Evolutionary conservation across 2,329 filamentous ascomycete species (phyloP).

Genomic region (Emericellopsis cladophorae): DNA sequence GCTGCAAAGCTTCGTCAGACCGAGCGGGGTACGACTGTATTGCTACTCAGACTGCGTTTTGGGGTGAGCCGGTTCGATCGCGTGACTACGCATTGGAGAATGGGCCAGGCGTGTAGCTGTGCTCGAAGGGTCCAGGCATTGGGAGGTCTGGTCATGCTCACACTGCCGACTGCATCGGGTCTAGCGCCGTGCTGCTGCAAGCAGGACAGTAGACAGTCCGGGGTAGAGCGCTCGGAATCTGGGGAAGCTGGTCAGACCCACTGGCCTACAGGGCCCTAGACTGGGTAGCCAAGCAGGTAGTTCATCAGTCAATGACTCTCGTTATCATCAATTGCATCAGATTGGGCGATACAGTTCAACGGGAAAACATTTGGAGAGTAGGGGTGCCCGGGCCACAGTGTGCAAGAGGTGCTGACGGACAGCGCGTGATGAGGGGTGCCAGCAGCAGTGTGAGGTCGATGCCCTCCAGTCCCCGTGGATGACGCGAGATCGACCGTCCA

Average conservation of each 20-base stretch:
- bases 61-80: not conserved
- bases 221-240: conserved; percentile 12
- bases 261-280: too few species aligned
- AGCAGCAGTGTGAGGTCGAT: too few species aligned
- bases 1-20: conserved; percentile 1
- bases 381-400: too few species aligned
- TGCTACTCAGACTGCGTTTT: not conserved
- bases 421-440: too few species aligned
- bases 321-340: too few species aligned
- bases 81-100: not conserved
- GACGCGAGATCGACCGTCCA: too few species aligned
- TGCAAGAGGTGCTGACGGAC: too few species aligned
- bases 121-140: not conserved
- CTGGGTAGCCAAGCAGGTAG: too few species aligned
- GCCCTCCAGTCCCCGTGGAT: too few species aligned
- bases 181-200: conserved; percentile 2
- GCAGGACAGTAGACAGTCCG: conserved; percentile 6
- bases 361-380: too few species aligned
- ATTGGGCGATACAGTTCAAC: too few species aligned
- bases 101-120: not conserved
- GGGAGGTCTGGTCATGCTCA: not conserved
- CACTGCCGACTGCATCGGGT: not conserved
- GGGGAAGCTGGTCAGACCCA: conserved; percentile 20
- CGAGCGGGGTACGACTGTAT: not conserved
- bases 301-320: too few species aligned